phyloP scores from a whole-genome alignment of 2,329 filamentous ascomycete genomes.

The Amesomyces nigricolor region DNA sequence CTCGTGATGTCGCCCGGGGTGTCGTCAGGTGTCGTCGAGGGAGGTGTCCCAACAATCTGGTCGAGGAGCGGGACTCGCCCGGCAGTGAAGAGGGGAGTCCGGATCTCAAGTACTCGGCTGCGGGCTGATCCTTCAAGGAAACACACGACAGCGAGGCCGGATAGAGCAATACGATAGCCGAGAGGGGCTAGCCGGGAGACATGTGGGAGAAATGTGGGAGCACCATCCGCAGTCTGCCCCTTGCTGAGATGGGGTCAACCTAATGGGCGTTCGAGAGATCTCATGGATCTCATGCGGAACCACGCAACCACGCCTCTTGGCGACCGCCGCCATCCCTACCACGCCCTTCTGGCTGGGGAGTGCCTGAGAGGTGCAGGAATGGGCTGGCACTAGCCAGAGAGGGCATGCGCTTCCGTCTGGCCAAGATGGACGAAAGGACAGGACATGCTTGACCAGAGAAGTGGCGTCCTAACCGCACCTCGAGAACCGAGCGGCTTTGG shows the following conservation, averaged over 20 bases:
- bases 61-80: slow-evolving; percentile 2
- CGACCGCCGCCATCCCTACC: background rate
- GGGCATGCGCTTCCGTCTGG: slow-evolving; percentile 4
- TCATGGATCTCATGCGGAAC: slow-evolving; percentile 15
- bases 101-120: slow-evolving; percentile 21
- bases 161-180: slow-evolving; percentile 11
- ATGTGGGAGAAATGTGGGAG: slow-evolving; percentile 2
- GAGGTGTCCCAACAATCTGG: slow-evolving; percentile 1
- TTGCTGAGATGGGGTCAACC: slow-evolving; percentile 14
- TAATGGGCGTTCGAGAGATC: slow-evolving; percentile 16
- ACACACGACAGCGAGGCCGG: slow-evolving; percentile 8
- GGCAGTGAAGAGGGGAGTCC: slow-evolving; percentile 14
- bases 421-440: background rate
- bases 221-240: background rate
- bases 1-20: background rate
- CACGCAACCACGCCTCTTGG: slow-evolving; percentile 4
- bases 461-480: slow-evolving; percentile 9
- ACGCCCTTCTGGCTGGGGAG: background rate
- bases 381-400: slow-evolving; percentile 8
- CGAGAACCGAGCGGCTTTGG: background rate
- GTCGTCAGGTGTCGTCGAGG: background rate
- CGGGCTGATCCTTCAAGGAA: background rate
- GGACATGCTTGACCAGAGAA: too few relatives aligned
- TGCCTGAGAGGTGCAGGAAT: background rate
- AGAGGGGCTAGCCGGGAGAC: slow-evolving; percentile 13